phyloP scores from a whole-genome alignment of 1,139 yeast genomes.

The Zygotorulaspora mrakii region DNA sequence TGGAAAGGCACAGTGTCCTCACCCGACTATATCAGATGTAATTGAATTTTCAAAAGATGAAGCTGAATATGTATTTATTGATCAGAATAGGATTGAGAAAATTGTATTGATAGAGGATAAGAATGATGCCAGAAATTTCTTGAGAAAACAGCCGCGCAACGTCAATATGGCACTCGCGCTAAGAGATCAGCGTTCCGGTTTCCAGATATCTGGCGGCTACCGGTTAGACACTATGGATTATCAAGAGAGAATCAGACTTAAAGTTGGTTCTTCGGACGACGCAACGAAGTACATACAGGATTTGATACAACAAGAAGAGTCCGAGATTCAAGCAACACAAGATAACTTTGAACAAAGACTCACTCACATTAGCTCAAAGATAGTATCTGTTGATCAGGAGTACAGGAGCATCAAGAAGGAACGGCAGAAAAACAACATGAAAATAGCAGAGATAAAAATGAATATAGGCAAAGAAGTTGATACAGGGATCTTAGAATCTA shows the following conservation, averaged over 20 bases:
- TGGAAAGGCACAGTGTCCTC: constrained; percentile 39
- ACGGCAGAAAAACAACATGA: constrained; percentile 19
- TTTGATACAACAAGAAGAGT: constrained; percentile 27
- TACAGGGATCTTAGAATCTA: constrained; percentile 40
- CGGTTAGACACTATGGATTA: constrained; percentile 59
- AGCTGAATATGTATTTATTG: constrained; percentile 61
- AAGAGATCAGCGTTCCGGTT: constrained; percentile 45
- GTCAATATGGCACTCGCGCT: constrained; percentile 49
- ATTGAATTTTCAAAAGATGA: constrained; percentile 53
- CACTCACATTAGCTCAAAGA: constrained; percentile 13
- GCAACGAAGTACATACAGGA: constrained; percentile 28
- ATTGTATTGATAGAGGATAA: constrained; percentile 51
- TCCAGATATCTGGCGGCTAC: constrained; percentile 45
- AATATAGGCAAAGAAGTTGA: constrained; percentile 38
- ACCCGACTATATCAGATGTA: constrained; percentile 56
- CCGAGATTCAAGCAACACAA: constrained; percentile 22
- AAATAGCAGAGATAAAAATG: constrained; percentile 25
- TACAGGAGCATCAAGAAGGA: constrained; percentile 11
- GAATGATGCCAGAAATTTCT: constrained; percentile 47
- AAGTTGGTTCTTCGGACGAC: constrained; percentile 26
- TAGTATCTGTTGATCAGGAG: constrained; percentile 14
- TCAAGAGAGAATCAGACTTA: constrained; percentile 26
- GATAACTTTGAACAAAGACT: constrained; percentile 19
- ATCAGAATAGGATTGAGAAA: constrained; percentile 57
- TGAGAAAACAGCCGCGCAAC: constrained; percentile 40